Conservation (phyloP, 805 yeast genomes). For the Geotrichum ghanense region DNA sequence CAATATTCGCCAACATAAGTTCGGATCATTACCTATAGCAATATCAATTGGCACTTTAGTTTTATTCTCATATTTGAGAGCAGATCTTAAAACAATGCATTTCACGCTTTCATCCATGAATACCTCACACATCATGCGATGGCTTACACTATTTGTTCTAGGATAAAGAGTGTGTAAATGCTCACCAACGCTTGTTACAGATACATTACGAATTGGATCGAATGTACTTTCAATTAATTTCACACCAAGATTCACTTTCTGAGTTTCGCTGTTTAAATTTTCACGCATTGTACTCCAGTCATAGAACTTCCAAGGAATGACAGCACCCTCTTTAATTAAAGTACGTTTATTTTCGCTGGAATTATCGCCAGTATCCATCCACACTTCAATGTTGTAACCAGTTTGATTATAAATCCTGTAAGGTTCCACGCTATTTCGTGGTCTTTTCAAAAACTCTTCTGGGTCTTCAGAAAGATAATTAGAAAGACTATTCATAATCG, state of each 20-base stretch:
- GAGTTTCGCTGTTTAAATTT: constrained; percentile 53
- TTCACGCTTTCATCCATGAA: constrained; percentile 66
- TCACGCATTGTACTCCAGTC: constrained; percentile 88
- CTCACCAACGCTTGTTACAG: constrained; percentile 78
- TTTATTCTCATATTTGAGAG: constrained; percentile 56
- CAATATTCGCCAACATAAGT: constrained; percentile 29
- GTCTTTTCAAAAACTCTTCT: constrained; percentile 26
- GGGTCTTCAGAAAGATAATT: constrained; percentile 27
- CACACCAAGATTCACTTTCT: constrained; percentile 51
- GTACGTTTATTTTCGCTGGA: constrained; percentile 18
- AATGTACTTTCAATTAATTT: constrained; percentile 43
- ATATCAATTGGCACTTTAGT: constrained; percentile 46
- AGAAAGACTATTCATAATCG: constrained; percentile 59
- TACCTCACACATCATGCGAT: constrained; percentile 63
- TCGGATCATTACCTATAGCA: constrained; percentile 28
- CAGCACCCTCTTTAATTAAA: constrained; percentile 34
- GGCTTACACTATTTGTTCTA: constrained; percentile 49
- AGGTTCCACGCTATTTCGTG: constrained; percentile 74
- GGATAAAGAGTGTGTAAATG: constrained; percentile 60
- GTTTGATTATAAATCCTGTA: constrained; percentile 75
- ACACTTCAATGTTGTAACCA: constrained; percentile 67
- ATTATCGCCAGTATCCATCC: constrained; percentile 48
- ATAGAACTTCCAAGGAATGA: constrained; percentile 80
- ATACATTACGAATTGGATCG: constrained; percentile 40
- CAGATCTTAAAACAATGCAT: constrained; percentile 63